Evolutionary conservation across 2,329 filamentous ascomycete species (phyloP).

Genomic region (Zymoseptoria tritici): DNA sequence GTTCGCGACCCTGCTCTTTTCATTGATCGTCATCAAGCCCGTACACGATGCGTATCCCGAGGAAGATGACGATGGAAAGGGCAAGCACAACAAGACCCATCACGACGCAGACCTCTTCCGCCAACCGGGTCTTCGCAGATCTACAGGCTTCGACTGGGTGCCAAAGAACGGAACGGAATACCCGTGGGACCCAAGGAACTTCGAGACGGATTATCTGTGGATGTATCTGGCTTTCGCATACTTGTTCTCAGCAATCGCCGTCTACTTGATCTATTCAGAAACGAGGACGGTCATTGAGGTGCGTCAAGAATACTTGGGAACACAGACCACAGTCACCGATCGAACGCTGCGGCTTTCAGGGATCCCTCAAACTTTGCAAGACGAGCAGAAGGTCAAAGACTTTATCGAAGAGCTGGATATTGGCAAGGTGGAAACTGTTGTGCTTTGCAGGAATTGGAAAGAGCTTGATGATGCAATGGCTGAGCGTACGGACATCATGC

Average conservation of each 20-base stretch:
- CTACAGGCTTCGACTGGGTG: neutral
- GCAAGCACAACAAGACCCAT: conserved; percentile 1
- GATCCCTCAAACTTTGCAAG: conserved; percentile 70
- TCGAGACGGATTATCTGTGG: conserved; percentile 64
- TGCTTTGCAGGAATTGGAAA: conserved; percentile 79
- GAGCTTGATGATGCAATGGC: conserved; percentile 68
- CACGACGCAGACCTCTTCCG: neutral
- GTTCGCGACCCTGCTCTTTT: conserved; percentile 70
- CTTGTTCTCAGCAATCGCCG: conserved; percentile 72
- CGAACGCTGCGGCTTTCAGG: conserved; percentile 86
- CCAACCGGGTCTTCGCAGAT: neutral
- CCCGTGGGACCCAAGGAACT: conserved; percentile 10
- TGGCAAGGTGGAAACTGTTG: conserved; percentile 82
- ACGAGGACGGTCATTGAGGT: conserved; percentile 79
- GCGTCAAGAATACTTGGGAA: conserved; percentile 84
- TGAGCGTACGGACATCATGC: conserved; percentile 56
- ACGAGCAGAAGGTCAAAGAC: conserved; percentile 74
- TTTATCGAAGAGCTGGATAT: conserved; percentile 84
- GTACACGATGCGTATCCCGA: conserved; percentile 65
- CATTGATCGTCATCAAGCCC: conserved; percentile 71
- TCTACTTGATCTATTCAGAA: conserved; percentile 76
- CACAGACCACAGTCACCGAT: conserved; percentile 91
- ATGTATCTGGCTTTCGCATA: conserved; percentile 93
- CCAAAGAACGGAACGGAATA: neutral
- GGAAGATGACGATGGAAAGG: conserved; percentile 25